Evolutionary conservation across 1,139 yeast species (phyloP), one percentile per base, ranked within the genome.

Genomic region (Blastobotrys proliferans): DNA sequence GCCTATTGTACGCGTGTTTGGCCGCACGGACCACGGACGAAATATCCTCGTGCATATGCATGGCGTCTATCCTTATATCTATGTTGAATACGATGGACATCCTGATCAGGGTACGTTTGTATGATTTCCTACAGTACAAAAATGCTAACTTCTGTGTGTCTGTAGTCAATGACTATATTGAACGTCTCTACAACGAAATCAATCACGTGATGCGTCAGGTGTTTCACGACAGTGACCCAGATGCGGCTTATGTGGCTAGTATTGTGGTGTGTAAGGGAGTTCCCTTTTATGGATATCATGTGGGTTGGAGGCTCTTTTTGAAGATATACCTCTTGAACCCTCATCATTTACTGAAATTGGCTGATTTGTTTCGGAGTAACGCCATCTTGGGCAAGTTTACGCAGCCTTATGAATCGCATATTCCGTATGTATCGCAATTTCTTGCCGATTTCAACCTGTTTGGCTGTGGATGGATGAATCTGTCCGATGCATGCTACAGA

Each of bases 231-330:
- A 51, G 53, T 4, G 49, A 46, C 9, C 70, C 55, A 50, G 48
- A 49, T 3, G 59, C 65, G 47, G 64, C 65, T 35, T 84, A 72
- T 58, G 72, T 92, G 33, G 86, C 95, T 0, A 72, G 76, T 40
- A 75, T 88, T 0, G 69, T 81, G 0, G 61, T 86, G 0, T 83
- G 94, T 44, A 80, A 80, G 51, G 97, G 83, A 0, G 70, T 77
- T 0, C 92, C 95, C 0, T 81, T 88, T 42, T 92, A 92, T 60
- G 97, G 97, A 0, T 88, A 75, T 58, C 79, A 77, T 52, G 72
- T 79, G 3, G 90, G 88, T 0, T 75, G 78, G 68, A 57, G 67
- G 16, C 66, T 76, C 1, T 83, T 77, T 57, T 76, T 83, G 55
- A 88, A 87, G 58, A 76, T 92, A 3, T 74, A 78, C 33, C 60